These are phyloP conservation scores for Corrigiola litoralis DNA, from an alignment of 179 eudicot species.

Conservation along the genomic window DNA sequence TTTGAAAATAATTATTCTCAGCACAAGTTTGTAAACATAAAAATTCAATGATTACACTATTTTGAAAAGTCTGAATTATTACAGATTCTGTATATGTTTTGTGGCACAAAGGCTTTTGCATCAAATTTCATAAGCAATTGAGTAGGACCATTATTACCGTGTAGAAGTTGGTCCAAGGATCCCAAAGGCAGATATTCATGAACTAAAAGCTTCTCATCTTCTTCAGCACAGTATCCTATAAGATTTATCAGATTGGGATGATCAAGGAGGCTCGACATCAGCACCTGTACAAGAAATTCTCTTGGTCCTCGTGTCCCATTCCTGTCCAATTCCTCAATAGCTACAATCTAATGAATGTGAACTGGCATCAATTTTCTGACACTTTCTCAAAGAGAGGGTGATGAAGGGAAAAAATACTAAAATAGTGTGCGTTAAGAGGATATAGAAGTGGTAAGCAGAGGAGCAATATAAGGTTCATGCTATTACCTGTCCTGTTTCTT, in stretches of 20 bases:
- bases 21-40: not conserved
- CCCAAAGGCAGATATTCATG: constrained; percentile 60
- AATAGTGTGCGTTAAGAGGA: not conserved
- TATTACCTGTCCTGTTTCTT: constrained; percentile 12
- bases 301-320: constrained; percentile 59
- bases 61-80: too few species aligned
- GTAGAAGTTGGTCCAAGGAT: constrained; percentile 59
- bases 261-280: constrained; percentile 56
- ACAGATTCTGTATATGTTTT: too few species aligned
- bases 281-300: constrained; percentile 60
- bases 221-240: constrained; percentile 67
- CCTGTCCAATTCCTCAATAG: constrained; percentile 60
- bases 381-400: too few species aligned
- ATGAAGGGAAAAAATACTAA: not conserved
- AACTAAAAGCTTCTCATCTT: constrained; percentile 64
- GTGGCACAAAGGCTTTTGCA: not conserved
- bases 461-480: not conserved
- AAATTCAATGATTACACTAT: not conserved
- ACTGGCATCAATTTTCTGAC: not conserved
- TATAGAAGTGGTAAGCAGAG: not conserved
- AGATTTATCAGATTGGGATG: constrained; percentile 56
- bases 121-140: constrained; percentile 6
- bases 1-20: not conserved
- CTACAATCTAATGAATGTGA: constrained; percentile 35
- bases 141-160: constrained; percentile 37